These are phyloP conservation scores for Cunninghamia lanceolata DNA, from an alignment of 75 land plant species.

Conservation along the genomic window DNA sequence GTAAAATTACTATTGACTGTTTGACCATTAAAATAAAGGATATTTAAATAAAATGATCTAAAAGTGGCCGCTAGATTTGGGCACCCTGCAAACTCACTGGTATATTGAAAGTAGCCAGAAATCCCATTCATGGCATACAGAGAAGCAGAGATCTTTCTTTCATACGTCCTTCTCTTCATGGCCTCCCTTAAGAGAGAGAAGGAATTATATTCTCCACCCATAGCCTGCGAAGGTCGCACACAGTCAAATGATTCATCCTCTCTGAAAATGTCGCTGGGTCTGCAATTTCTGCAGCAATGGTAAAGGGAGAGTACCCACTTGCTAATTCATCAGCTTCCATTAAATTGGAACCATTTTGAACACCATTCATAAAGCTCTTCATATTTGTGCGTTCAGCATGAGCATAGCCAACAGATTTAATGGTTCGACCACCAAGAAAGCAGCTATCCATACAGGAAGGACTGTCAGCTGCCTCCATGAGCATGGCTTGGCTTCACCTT, in stretches of 20 bases:
- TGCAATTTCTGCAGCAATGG: conserved; percentile 32
- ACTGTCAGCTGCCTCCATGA: conserved; percentile 23
- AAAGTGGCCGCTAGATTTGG: too few relatives aligned
- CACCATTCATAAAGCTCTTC: too few relatives aligned
- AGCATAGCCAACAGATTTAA: background rate
- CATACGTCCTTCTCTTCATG: conserved; percentile 48
- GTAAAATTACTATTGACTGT: too few relatives aligned
- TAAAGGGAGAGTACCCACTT: conserved; percentile 27
- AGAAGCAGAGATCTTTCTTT: conserved; percentile 48
- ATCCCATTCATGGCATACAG: conserved; percentile 49
- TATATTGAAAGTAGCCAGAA: conserved; percentile 25
- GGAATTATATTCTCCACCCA: conserved; percentile 16
- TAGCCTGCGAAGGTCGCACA: background rate
- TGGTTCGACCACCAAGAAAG: too few relatives aligned
- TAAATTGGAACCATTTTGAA: background rate
- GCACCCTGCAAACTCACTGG: background rate
- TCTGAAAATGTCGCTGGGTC: conserved; percentile 8
- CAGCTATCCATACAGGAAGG: background rate
- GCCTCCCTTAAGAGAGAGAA: conserved; percentile 21
- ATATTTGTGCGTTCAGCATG: background rate
- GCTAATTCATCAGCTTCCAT: background rate
- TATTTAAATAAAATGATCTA: too few relatives aligned
- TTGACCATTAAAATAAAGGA: too few relatives aligned
- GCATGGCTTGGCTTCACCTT: too few relatives aligned
- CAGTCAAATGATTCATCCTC: too few relatives aligned